Percentiles rank a stretch among this genome's conserved stretches.
These are phyloP conservation scores for Gillenia trifoliata DNA, from an alignment of 306 rosid species.

Conservation along the genomic window DNA sequence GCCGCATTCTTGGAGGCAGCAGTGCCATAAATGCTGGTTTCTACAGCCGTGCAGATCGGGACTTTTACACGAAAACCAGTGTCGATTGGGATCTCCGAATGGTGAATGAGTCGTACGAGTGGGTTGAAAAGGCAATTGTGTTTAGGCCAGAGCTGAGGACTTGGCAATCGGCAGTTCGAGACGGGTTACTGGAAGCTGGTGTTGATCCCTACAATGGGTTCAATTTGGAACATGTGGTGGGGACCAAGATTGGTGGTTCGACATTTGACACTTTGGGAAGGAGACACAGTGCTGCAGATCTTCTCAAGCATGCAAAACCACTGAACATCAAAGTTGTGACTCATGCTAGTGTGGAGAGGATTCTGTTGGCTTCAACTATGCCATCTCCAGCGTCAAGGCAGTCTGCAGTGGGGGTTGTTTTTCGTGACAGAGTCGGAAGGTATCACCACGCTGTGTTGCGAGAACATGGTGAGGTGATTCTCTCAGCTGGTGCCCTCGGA, in stretches of 20 bases:
- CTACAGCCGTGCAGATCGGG: slow-evolving; percentile 71
- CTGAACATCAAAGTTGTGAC: slow-evolving; percentile 47
- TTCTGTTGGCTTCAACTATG: slow-evolving; percentile 43
- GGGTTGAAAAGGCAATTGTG: slow-evolving; percentile 79
- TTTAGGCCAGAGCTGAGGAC: slow-evolving; percentile 51
- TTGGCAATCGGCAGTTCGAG: slow-evolving; percentile 83
- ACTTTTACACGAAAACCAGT: slow-evolving; percentile 41
- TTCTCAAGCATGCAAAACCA: slow-evolving; percentile 38
- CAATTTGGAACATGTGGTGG: slow-evolving; percentile 52
- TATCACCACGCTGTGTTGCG: slow-evolving; percentile 58
- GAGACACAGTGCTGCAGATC: slow-evolving; percentile 77
- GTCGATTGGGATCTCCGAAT: slow-evolving; percentile 45
- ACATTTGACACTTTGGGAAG: slow-evolving; percentile 64
- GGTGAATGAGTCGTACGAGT: slow-evolving; percentile 67
- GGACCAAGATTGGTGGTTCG: slow-evolving; percentile 88
- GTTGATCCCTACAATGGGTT: slow-evolving; percentile 77
- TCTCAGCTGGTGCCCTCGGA: slow-evolving; percentile 83
- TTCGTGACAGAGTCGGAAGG: slow-evolving; percentile 45
- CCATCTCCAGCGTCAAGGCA: slow-evolving; percentile 6
- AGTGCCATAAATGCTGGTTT: slow-evolving; percentile 92
- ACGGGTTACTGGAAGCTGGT: slow-evolving; percentile 72
- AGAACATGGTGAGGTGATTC: slow-evolving; percentile 60
- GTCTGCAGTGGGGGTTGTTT: slow-evolving; percentile 55
- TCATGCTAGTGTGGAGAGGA: slow-evolving; percentile 62
- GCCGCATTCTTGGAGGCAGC: slow-evolving; percentile 92